A percentile compares a stretch with the other conserved stretches of the same genome.
phyloP scores from a whole-genome alignment of 768 basidiomycete genomes.

The Lyophyllum atratum region DNA sequence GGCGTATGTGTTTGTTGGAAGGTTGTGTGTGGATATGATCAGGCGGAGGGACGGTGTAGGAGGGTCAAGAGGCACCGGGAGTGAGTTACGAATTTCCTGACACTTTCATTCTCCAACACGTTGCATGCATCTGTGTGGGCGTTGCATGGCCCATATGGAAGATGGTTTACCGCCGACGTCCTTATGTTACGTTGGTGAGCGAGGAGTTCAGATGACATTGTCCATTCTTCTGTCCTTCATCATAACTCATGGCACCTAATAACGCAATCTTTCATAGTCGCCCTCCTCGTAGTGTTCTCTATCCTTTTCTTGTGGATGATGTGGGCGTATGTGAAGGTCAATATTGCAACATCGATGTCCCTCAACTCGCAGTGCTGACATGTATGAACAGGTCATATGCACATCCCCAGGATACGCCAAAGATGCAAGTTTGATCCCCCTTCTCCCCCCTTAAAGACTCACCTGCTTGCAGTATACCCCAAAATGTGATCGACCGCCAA shows the following conservation, averaged over 20 bases:
- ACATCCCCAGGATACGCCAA: constrained; percentile 71
- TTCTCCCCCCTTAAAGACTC: background rate
- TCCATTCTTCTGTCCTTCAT: background rate
- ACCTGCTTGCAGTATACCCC: constrained; percentile 24
- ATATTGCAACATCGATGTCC: constrained; percentile 15
- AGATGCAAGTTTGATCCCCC: constrained; percentile 46
- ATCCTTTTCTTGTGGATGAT: constrained; percentile 69
- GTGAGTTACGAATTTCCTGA: constrained; percentile 50
- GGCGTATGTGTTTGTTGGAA: constrained; percentile 76
- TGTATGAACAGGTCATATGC: constrained; percentile 49
- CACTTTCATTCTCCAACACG: background rate
- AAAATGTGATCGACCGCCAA: constrained; percentile 26
- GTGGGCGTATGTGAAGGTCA: constrained; percentile 79
- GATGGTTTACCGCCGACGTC: no score
- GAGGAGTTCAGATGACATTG: background rate
- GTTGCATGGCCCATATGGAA: no score
- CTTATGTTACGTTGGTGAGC: no score
- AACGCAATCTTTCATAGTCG: constrained; percentile 46
- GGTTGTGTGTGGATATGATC: constrained; percentile 76
- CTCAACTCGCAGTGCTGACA: background rate
- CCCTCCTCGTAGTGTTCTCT: constrained; percentile 61
- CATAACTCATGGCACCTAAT: constrained; percentile 4
- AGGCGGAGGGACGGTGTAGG: constrained; percentile 40
- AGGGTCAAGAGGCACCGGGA: constrained; percentile 55
- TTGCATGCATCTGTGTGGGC: no score